Evolutionary conservation across 2,329 filamentous ascomycete genomes (phyloP).

Genomic region (Akanthomyces dipterigenus): DNA sequence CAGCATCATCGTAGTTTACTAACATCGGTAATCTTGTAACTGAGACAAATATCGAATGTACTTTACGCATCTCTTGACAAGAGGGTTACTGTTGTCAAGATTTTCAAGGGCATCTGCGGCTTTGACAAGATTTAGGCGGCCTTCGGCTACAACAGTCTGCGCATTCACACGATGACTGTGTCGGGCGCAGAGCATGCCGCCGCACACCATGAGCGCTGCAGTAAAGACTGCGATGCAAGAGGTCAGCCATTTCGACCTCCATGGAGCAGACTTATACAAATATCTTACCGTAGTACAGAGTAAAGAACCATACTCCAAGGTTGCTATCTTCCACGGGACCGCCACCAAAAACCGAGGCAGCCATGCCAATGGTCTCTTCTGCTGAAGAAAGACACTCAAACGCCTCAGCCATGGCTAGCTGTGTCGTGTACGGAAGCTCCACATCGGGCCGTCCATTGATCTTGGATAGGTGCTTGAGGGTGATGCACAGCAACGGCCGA

Average conservation of each 20-base stretch:
- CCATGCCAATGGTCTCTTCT: constrained; percentile 18
- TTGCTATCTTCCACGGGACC: constrained; percentile 12
- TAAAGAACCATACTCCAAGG: constrained; percentile 27
- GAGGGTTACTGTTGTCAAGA: background rate
- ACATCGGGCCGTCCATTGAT: background rate
- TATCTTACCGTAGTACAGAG: constrained; percentile 24
- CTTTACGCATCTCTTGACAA: constrained; percentile 7
- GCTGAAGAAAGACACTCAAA: constrained; percentile 19
- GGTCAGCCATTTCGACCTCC: background rate
- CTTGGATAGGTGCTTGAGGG: constrained; percentile 7
- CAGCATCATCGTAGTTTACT: background rate
- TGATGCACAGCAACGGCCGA: constrained; percentile 19
- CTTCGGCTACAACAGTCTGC: background rate
- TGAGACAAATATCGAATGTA: constrained; percentile 9
- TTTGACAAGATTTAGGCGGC: background rate
- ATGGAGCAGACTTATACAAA: too few species aligned
- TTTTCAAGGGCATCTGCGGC: constrained; percentile 8
- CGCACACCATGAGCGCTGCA: constrained; percentile 5
- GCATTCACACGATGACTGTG: background rate
- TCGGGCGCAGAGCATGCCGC: constrained; percentile 6
- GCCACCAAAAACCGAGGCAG: constrained; percentile 14
- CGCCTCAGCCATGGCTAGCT: constrained; percentile 15
- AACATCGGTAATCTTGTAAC: constrained; percentile 4
- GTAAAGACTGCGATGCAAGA: constrained; percentile 2
- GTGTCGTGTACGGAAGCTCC: constrained; percentile 17